Evolutionary conservation across 345 rosid species (phyloP), one percentile per base, ranked within the genome.

Genomic region (Eutrema yunnanense): DNA sequence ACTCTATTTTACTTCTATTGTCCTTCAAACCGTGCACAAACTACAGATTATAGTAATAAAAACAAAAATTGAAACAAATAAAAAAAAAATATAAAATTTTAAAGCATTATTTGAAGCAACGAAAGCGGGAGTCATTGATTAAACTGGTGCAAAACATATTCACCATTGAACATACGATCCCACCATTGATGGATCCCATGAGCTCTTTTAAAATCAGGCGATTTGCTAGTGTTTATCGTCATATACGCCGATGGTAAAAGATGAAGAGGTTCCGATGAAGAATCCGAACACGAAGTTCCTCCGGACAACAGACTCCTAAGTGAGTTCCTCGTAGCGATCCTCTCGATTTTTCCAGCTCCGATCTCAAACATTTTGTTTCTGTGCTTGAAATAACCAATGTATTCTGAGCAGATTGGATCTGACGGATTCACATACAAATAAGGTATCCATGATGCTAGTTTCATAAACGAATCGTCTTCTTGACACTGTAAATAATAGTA

Each of bases 131-230:
- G 16, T 74, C 50, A 51, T 0, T 43, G 9, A 53, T 53, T 61
- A 59, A 77, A 79, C 50, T 74, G 52, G 8, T 84, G 80, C 56
- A 77, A 43, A 71, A 80, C 78, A 46, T 76, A 79, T 46, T 58
- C 75, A 66, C 79, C 82, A 44, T 29, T 6, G 78, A 83, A 74
- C 65, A 60, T 62, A 6, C 86, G 87, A 80, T 81, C 82, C 92
- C 92, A 89, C 96, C 87, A 89, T 57, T 86, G 90, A 72, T 87
- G 90, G 75, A 89, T 83, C 67, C 87, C 90, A 46, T 89, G 96
- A 50, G 87, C 84, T 82, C 81, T 82, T 71, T 71, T 79, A 19
- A 87, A 85, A 76, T 80, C 75, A 2, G 70, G 82, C 6, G 78
- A 69, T 3, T 79, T 74, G 41, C 54, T 46, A 50, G 74, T 16